phyloP scores from a whole-genome alignment of 2,329 filamentous ascomycete species.

The Alternaria sp. region DNA sequence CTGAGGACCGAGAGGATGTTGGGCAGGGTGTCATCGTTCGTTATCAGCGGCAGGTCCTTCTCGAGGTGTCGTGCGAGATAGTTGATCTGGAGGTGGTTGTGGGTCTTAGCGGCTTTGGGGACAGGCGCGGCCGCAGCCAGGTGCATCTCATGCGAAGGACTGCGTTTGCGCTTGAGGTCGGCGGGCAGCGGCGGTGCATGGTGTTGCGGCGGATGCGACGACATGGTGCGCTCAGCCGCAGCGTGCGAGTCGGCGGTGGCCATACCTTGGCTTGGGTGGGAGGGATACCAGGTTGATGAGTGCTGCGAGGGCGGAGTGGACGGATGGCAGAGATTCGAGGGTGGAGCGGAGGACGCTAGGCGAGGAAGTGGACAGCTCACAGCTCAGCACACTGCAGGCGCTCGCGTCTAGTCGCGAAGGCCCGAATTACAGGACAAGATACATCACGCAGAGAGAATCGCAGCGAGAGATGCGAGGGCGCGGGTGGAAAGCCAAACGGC shows the following conservation, averaged over 20 bases:
- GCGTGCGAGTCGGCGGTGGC: constrained; percentile 30
- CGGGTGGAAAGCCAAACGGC: constrained; percentile 4
- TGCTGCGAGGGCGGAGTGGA: constrained; percentile 16
- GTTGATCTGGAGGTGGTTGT: constrained; percentile 70
- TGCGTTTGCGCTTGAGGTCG: constrained; percentile 57
- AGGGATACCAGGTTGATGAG: constrained; percentile 22
- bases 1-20: constrained; percentile 75
- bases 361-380: constrained; percentile 2
- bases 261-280: constrained; percentile 30
- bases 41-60: constrained; percentile 67
- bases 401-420: constrained; percentile 12
- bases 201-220: constrained; percentile 26
- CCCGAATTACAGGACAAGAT: constrained; percentile 5
- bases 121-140: constrained; percentile 41
- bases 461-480: background rate
- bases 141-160: constrained; percentile 49
- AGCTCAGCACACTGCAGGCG: constrained; percentile 10
- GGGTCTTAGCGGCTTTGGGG: constrained; percentile 62
- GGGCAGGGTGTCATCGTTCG: constrained; percentile 72
- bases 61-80: constrained; percentile 69
- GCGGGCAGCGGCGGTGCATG: constrained; percentile 27
- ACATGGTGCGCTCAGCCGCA: constrained; percentile 29
- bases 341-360: constrained; percentile 32
- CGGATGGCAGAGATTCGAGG: constrained; percentile 22
- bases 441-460: constrained; percentile 6